Base-by-base conservation (phyloP, 768 basidiomycete species). In the Serendipita sp. region DNA sequence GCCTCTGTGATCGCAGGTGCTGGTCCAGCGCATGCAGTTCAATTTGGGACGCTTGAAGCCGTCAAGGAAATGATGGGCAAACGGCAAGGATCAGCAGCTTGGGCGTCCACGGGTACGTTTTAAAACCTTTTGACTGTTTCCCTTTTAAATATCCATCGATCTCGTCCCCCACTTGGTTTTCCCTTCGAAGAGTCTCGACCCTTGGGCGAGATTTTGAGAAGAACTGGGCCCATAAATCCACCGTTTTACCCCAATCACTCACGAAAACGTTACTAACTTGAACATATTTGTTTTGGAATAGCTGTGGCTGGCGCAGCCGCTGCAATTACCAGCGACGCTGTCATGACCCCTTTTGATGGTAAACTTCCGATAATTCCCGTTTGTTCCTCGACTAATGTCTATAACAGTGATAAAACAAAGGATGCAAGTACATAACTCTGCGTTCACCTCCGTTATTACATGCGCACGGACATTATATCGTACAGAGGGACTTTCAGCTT, bases 311-410 rank as follows among this genome's bases (percentile, higher is more conserved):
- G 96, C 67, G 96, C 92, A 51, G 83, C 87, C 0, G 96, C 95
- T 0, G 97, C 96, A 8, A 89, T 94, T 68, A 89, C 93, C 2
- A 89, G 87, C 65, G 96, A 99, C 77, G 96, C 96, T 2, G 78
- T 98, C 64, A 99, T 99, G 96, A 99, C 98, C 74, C 96, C 96
- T 2, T 99, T 99, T 72, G 96, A 99, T 76, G 95, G 95, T 96
- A 74, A 72, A 84, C 52, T 28, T 60, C 10, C 23, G 46, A 10
- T 36, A 5, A 56, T 15, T 23, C 28, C n/a, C 16, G 34, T 52
- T 2, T 10, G 2, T n/a, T 44, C 0, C 5, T 69, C n/a, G 68
- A 66, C 71, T 66, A 46, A 66, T 51, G 51, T 68, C 63, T 69
- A 44, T 48, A 7, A 67, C 73, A 97, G 95, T 99, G 70, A 91